Percentiles rank a stretch among this genome's conserved stretches.
phyloP scores from a whole-genome alignment of 2,329 filamentous ascomycete genomes.

The Thelonectria olida region DNA sequence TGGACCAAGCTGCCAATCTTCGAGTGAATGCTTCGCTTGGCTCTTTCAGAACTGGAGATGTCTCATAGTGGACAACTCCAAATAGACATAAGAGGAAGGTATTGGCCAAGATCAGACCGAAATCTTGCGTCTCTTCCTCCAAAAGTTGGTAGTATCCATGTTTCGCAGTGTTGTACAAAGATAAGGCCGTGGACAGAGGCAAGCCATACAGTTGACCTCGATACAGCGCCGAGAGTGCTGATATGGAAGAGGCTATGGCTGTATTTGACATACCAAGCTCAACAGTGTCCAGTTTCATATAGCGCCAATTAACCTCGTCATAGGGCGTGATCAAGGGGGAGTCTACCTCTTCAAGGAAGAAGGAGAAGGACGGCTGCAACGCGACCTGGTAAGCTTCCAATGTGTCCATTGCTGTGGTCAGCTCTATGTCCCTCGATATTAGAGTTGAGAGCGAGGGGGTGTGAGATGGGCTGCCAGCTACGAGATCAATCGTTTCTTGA shows the following conservation, averaged over 20 bases:
- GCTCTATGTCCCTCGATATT: constrained; percentile 34
- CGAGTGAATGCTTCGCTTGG: constrained; percentile 10
- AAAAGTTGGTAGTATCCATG: not conserved
- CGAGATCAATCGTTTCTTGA: not conserved
- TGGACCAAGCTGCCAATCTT: constrained; percentile 8
- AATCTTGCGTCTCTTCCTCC: constrained; percentile 4
- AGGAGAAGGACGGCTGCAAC: constrained; percentile 16
- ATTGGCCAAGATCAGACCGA: constrained; percentile 1
- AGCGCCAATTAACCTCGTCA: constrained; percentile 29
- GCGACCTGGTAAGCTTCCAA: constrained; percentile 14
- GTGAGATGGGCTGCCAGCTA: too few species aligned
- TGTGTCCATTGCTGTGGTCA: constrained; percentile 34
- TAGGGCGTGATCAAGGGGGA: constrained; percentile 27
- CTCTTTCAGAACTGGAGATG: constrained; percentile 5
- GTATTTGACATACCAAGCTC: constrained; percentile 6
- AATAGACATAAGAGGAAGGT: constrained; percentile 29
- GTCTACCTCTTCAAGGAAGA: constrained; percentile 31
- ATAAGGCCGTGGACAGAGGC: constrained; percentile 14
- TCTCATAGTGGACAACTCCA: constrained; percentile 19
- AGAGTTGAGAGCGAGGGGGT: constrained; percentile 16
- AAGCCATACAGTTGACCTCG: constrained; percentile 21
- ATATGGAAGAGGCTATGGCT: constrained; percentile 13
- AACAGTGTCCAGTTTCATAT: constrained; percentile 17
- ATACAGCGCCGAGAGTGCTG: constrained; percentile 24
- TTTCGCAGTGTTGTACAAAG: constrained; percentile 14